Evolutionary conservation across 495 filamentous ascomycete species (phyloP).

Genomic region (Hapsidospora chrysogenum): DNA sequence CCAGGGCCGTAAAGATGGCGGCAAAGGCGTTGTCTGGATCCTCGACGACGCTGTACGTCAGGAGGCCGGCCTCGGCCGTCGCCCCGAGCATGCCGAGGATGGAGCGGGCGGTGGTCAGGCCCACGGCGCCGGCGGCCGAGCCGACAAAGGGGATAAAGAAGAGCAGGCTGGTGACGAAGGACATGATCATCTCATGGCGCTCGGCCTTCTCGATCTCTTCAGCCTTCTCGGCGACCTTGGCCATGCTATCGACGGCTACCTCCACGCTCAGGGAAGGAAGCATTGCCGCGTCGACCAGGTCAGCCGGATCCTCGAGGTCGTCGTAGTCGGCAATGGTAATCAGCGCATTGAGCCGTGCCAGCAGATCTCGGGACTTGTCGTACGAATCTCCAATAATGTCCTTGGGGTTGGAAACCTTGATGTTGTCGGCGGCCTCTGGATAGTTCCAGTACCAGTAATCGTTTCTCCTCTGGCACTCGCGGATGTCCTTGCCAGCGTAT

Average conservation of each 20-base stretch:
- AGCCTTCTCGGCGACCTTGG: background rate
- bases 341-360: background rate
- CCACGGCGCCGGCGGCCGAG: background rate
- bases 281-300: background rate
- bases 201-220: conserved; percentile 1
- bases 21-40: conserved; percentile 2
- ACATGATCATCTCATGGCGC: background rate
- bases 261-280: background rate
- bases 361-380: background rate
- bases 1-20: background rate
- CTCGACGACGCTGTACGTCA: background rate
- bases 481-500: background rate
- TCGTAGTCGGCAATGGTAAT: background rate
- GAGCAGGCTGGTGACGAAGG: background rate
- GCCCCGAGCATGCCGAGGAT: background rate
- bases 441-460: background rate
- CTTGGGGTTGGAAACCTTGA: conserved; percentile 2
- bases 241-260: background rate
- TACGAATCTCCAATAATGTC: conserved; percentile 1
- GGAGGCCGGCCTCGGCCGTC: background rate
- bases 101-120: background rate
- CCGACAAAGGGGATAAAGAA: conserved; percentile 4
- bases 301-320: background rate
- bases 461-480: background rate
- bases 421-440: background rate